Evolutionary conservation across 257 asterid genomes (phyloP).

Genomic region (Rhazya stricta): DNA sequence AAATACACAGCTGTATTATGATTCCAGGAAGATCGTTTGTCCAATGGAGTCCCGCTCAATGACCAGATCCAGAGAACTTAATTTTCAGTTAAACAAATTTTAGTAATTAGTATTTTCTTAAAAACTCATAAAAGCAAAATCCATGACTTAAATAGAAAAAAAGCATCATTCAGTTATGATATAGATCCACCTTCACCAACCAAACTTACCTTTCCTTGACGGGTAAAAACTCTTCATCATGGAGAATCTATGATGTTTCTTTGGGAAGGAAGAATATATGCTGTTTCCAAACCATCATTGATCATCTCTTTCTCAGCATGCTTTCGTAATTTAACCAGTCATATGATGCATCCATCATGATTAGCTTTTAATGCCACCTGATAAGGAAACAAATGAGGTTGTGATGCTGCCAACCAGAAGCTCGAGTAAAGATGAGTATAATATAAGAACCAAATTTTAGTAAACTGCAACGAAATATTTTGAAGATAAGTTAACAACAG

Average conservation of each 20-base stretch:
- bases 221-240: slow-evolving; percentile 90
- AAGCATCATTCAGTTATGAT: no score
- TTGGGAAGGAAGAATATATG: slow-evolving; percentile 74
- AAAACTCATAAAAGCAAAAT: neutral
- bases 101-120: slow-evolving; percentile 2
- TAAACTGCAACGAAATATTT: no score
- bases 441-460: neutral
- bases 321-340: slow-evolving; percentile 74
- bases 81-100: slow-evolving; percentile 16
- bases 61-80: slow-evolving; percentile 78
- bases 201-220: slow-evolving; percentile 60
- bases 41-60: slow-evolving; percentile 96
- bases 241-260: no score
- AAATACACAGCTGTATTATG: slow-evolving; percentile 77
- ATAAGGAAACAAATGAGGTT: slow-evolving; percentile 20
- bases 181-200: neutral
- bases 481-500: no score
- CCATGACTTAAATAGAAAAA: neutral
- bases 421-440: neutral
- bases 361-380: slow-evolving; percentile 83
- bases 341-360: slow-evolving; percentile 81
- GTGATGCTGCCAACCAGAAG: neutral
- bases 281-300: slow-evolving; percentile 56
- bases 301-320: slow-evolving; percentile 49
- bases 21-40: slow-evolving; percentile 98